These are phyloP conservation scores for Oidiodendron maius DNA, from an alignment of 495 filamentous ascomycete species.

Conservation along the genomic window DNA sequence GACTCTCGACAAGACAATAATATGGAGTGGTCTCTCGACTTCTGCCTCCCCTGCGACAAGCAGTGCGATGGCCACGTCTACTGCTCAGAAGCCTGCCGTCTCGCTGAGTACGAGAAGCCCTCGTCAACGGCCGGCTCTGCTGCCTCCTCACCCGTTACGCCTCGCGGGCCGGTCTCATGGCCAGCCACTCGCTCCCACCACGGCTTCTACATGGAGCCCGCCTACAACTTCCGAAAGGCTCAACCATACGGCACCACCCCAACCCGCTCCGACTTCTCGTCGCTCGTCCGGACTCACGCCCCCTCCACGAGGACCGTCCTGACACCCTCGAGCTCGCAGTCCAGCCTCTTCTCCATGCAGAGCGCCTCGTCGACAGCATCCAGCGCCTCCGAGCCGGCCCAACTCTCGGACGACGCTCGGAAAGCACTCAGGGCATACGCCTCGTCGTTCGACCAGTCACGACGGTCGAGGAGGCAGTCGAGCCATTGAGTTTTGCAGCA, in stretches of 20 bases:
- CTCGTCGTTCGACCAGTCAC: slow-evolving; percentile 78
- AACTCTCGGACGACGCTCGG: slow-evolving; percentile 68
- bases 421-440: slow-evolving; percentile 82
- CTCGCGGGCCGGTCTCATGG: slow-evolving; percentile 34
- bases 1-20: slow-evolving; percentile 29
- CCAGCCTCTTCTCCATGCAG: slow-evolving; percentile 74
- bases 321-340: slow-evolving; percentile 78
- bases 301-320: slow-evolving; percentile 34
- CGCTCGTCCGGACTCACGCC: slow-evolving; percentile 26
- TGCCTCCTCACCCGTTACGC: slow-evolving; percentile 44
- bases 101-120: slow-evolving; percentile 78
- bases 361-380: slow-evolving; percentile 48
- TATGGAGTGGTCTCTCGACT: slow-evolving; percentile 85
- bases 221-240: slow-evolving; percentile 58
- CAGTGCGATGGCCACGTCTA: slow-evolving; percentile 76
- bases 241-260: slow-evolving; percentile 39
- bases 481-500: slow-evolving; percentile 16
- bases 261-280: slow-evolving; percentile 29
- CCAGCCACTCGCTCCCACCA: slow-evolving; percentile 37
- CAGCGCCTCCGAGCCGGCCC: slow-evolving; percentile 40
- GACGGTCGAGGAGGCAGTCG: slow-evolving; percentile 48
- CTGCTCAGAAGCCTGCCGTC: slow-evolving; percentile 88
- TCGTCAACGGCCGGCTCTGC: slow-evolving; percentile 49
- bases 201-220: slow-evolving; percentile 61
- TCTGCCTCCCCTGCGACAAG: slow-evolving; percentile 90